Percentiles rank a stretch among this genome's conserved stretches.
Evolutionary conservation across 768 basidiomycete species (phyloP).

Genomic region (Scleroderma bovista): DNA sequence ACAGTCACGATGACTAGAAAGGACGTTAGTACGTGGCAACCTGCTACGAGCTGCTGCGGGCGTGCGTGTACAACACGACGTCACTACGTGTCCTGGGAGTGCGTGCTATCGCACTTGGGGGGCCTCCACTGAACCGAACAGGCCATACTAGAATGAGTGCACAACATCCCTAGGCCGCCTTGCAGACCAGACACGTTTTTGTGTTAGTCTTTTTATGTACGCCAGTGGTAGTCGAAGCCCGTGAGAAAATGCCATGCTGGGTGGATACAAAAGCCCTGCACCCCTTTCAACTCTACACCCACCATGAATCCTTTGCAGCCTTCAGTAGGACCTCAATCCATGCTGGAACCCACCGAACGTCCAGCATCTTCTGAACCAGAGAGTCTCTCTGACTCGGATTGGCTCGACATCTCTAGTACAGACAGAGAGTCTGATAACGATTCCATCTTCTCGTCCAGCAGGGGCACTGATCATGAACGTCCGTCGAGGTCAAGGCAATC

Average conservation of each 20-base stretch:
- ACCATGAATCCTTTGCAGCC: conserved; percentile 15
- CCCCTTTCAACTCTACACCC: conserved; percentile 24
- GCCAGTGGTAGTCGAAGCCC: neutral
- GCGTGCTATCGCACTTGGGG: too few species aligned
- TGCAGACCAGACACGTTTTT: too few species aligned
- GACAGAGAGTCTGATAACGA: conserved; percentile 63
- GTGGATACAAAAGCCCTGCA: conserved; percentile 20
- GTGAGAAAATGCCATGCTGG: neutral
- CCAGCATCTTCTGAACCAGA: conserved; percentile 57
- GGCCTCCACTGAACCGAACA: too few species aligned
- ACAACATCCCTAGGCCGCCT: too few species aligned
- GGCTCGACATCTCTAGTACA: conserved; percentile 73
- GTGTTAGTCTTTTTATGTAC: too few species aligned
- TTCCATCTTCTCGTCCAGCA: conserved; percentile 47
- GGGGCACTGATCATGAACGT: conserved; percentile 59
- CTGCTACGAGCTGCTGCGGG: too few species aligned
- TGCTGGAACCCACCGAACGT: conserved; percentile 33
- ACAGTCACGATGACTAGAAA: too few species aligned
- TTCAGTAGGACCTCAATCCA: conserved; percentile 15
- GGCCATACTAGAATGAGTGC: too few species aligned
- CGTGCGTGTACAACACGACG: conserved; percentile 57
- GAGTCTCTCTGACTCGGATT: conserved; percentile 73
- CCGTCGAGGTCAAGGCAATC: conserved; percentile 58
- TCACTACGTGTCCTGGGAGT: conserved; percentile 39
- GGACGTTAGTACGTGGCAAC: too few species aligned